Percentiles rank a stretch among this genome's conserved stretches.
Conservation (phyloP, 2,329 filamentous ascomycete species). For the Botryotinia calthae region DNA sequence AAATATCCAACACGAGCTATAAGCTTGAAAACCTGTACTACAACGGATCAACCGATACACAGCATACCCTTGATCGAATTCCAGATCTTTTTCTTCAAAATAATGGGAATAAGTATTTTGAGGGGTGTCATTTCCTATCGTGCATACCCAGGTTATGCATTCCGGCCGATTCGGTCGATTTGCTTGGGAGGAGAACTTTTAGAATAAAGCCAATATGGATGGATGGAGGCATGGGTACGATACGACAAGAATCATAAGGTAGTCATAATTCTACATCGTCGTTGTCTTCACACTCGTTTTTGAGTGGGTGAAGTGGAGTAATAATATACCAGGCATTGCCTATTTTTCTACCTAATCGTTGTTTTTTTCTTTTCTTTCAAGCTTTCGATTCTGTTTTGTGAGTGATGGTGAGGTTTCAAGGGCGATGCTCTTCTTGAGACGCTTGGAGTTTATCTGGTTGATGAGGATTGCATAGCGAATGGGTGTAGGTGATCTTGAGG, state of each 20-base stretch:
- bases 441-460: background rate
- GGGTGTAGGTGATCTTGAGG: background rate
- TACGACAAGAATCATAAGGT: background rate
- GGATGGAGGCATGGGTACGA: background rate
- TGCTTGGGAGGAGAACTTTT: background rate
- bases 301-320: background rate
- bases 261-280: background rate
- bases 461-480: background rate
- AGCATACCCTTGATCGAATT: background rate
- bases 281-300: background rate
- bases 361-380: background rate
- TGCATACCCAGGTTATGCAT: background rate
- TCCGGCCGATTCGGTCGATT: background rate
- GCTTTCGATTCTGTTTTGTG: background rate
- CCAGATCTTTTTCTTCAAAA: background rate
- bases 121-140: background rate
- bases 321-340: background rate
- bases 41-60: background rate
- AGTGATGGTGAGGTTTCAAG: background rate
- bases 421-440: background rate
- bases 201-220: conserved; percentile 7
- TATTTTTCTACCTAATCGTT: background rate
- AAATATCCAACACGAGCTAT: conserved; percentile 39
- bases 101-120: background rate
- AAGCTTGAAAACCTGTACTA: background rate